Percentiles rank a stretch among this genome's conserved stretches.
Conservation (phyloP, 352 stramenopile genomes). For the Pilasporangium apinafurcum region DNA sequence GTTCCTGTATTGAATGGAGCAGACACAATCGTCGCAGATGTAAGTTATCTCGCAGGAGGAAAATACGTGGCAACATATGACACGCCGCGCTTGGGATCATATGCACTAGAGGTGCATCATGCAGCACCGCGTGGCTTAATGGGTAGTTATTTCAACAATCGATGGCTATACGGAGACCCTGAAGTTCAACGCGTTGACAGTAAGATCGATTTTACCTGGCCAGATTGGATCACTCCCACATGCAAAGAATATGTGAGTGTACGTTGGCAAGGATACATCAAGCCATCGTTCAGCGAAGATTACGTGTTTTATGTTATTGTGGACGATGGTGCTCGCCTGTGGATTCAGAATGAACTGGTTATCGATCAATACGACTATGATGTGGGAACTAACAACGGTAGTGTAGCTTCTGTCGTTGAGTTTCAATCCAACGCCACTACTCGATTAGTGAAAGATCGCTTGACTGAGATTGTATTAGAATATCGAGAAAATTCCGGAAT, state of each 20-base stretch:
- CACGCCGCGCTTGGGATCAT: conserved; percentile 77
- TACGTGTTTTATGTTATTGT: conserved; percentile 86
- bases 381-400: conserved; percentile 15
- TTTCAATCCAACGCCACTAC: conserved; percentile 29
- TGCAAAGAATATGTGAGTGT: conserved; percentile 93
- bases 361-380: conserved; percentile 56
- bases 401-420: conserved; percentile 3
- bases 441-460: conserved; percentile 66
- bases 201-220: conserved; percentile 91
- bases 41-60: conserved; percentile 51
- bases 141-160: conserved; percentile 95
- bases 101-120: conserved; percentile 82
- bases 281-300: conserved; percentile 84
- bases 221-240: conserved; percentile 84
- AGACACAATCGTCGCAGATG: conserved; percentile 46
- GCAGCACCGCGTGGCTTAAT: conserved; percentile 75
- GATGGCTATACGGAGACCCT: conserved; percentile 88
- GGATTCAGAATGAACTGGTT: conserved; percentile 42
- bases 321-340: conserved; percentile 89
- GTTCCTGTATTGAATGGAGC: conserved; percentile 52
- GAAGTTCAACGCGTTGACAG: conserved; percentile 83
- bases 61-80: conserved; percentile 88
- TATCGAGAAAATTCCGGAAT: conserved; percentile 90
- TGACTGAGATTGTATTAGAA: conserved; percentile 88
- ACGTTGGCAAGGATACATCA: conserved; percentile 91